phyloP scores from a whole-genome alignment of 2,329 filamentous ascomycete genomes.

The Dactylella cylindrospora region DNA sequence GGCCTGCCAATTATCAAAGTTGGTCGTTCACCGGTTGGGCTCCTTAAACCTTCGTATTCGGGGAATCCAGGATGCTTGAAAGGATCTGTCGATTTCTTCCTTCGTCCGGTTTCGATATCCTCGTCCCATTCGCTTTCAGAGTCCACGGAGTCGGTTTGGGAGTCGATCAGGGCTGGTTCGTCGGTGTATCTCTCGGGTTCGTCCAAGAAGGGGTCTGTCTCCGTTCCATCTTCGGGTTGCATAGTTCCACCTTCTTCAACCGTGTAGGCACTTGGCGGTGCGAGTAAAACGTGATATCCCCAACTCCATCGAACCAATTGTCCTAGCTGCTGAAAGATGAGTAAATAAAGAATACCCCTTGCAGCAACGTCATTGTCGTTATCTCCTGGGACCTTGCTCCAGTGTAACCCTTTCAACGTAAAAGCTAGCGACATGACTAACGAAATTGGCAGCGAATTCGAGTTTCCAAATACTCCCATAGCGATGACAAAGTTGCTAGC shows the following conservation, averaged over 20 bases:
- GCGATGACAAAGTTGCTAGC: constrained; percentile 92
- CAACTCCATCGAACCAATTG: constrained; percentile 96
- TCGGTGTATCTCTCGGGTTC: constrained; percentile 50
- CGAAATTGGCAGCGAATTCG: constrained; percentile 95
- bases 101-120: constrained; percentile 50
- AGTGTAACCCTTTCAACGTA: constrained; percentile 87
- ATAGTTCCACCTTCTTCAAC: constrained; percentile 57
- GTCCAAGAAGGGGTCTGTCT: constrained; percentile 55
- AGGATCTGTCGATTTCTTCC: constrained; percentile 32
- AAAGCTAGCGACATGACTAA: constrained; percentile 91
- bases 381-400: constrained; percentile 85
- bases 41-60: constrained; percentile 35
- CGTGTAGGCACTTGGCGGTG: constrained; percentile 72
- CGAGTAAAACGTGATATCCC: constrained; percentile 94
- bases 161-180: constrained; percentile 55
- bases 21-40: constrained; percentile 5
- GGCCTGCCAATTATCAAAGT: constrained; percentile 23
- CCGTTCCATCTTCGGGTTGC: constrained; percentile 60
- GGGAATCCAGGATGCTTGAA: constrained; percentile 23
- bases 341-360: constrained; percentile 87
- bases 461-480: constrained; percentile 93
- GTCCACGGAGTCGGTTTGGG: constrained; percentile 56
- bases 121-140: constrained; percentile 53
- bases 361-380: constrained; percentile 94
- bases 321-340: constrained; percentile 96